Percentiles rank a stretch among this genome's conserved stretches.
Evolutionary conservation across 495 filamentous ascomycete species (phyloP).

Genomic region (Penicillium cataractarum): DNA sequence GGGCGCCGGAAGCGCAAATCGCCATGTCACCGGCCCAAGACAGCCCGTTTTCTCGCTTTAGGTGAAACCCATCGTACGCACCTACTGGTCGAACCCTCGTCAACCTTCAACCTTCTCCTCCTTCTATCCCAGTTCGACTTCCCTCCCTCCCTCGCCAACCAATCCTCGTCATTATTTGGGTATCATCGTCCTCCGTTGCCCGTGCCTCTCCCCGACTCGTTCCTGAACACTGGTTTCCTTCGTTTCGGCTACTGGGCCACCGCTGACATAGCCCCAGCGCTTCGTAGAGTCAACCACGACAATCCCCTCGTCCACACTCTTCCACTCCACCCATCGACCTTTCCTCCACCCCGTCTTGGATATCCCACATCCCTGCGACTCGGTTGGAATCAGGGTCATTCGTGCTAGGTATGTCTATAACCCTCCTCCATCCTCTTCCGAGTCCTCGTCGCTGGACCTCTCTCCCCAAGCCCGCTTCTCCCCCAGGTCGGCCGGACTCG

Average conservation of each 20-base stretch:
- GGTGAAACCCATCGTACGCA: constrained; percentile 51
- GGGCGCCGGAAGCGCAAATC: constrained; percentile 39
- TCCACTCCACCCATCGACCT: constrained; percentile 32
- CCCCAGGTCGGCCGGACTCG: constrained; percentile 42
- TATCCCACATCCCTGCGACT: constrained; percentile 36
- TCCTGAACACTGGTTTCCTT: constrained; percentile 7
- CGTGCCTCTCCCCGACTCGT: constrained; percentile 7
- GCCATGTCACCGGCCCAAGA: constrained; percentile 45
- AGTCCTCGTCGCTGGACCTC: constrained; percentile 37
- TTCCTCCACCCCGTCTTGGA: constrained; percentile 23
- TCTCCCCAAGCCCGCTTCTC: constrained; percentile 26
- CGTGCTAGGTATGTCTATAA: constrained; percentile 41
- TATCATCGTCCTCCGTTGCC: constrained; percentile 18
- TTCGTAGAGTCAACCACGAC: constrained; percentile 41
- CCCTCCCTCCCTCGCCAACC: not conserved
- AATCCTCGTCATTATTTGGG: constrained; percentile 13
- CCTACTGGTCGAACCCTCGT: constrained; percentile 26
- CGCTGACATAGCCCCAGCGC: constrained; percentile 52
- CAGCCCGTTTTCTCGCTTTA: constrained; percentile 46
- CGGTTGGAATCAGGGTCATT: constrained; percentile 29
- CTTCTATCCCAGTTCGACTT: not conserved
- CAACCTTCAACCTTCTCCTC: constrained; percentile 4
- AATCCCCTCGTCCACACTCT: constrained; percentile 35
- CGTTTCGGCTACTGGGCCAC: constrained; percentile 36
- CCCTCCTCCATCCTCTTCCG: constrained; percentile 48